Base-by-base conservation (phyloP, 176 grass and related monocot species). In the Dactylis glomerata region DNA sequence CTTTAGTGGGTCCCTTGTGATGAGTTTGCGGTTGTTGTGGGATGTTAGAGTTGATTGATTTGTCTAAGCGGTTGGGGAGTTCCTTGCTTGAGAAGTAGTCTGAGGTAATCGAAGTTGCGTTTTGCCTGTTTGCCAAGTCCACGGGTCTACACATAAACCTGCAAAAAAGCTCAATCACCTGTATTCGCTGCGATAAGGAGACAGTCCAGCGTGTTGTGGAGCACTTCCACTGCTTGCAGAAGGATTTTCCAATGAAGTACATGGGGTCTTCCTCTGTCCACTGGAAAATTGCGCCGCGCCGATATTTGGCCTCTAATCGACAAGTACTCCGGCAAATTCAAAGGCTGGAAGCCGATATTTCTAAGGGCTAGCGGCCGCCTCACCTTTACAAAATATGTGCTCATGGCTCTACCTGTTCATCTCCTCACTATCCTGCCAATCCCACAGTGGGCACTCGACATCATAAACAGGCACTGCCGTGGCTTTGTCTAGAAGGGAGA, bases 151-250 rank as follows among this genome's bases (percentile, higher is more conserved):
- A 19, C 3, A 19, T 37, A 2, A 75, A 75, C 7, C 15, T 42
- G 12, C 23, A 32, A 1, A 75, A 75, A 24, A 75, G 42, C 24
- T 16, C 70, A 1, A 9, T 75, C 5, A 75, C 70, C 1, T 3
- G 4, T 11, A 75, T 75, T 15, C 33, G 15, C 1, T 45, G n/a
- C 9, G 23, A 13, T 0, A 11, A 45, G 1, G 12, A 22, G 10
- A 9, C 16, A 1, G 12, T 1, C 1, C n/a, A 17, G 26, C 0
- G 7, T 4, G 10, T 36, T 8, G 4, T 4, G 2, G 0, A 19
- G 3, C 2, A 32, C 6, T 28, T 73, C 15, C 0, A 6, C 1
- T 73, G 68, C 7, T 9, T 0, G 1, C 5, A 1, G 10, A 37
- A 42, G 30, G 11, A n/a, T 31, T 45, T 46, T 32, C 32, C 32